Percentiles rank a stretch among this genome's conserved stretches.
Evolutionary conservation across 164 flowering plant genomes (phyloP).

Genomic region (Sedum album): DNA sequence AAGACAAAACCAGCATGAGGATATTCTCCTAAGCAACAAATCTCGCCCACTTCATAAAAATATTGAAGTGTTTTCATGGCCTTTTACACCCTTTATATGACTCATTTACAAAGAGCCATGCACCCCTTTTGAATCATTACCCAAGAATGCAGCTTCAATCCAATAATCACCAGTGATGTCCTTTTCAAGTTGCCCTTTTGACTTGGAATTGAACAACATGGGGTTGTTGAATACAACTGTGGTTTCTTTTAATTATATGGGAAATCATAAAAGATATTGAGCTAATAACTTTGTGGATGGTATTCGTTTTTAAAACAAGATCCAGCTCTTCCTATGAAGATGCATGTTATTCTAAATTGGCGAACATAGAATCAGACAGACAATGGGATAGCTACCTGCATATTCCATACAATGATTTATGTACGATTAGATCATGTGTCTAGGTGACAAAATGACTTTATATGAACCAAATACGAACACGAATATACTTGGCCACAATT

Average conservation of each 20-base stretch:
- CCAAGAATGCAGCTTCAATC: neutral
- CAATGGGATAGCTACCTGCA: neutral
- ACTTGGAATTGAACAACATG: neutral
- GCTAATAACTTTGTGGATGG: neutral
- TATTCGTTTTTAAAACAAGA: neutral
- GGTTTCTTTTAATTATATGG: neutral
- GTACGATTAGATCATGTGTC: neutral
- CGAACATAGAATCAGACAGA: neutral
- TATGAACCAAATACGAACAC: neutral
- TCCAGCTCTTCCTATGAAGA: neutral
- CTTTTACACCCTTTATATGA: neutral
- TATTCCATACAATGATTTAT: neutral
- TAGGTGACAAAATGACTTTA: neutral
- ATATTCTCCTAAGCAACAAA: neutral
- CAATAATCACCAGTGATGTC: neutral
- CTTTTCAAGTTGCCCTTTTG: neutral
- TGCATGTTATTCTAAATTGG: neutral
- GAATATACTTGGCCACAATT: constrained; percentile 2
- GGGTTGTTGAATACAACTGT: constrained; percentile 3
- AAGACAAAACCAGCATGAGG: neutral
- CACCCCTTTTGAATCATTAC: neutral
- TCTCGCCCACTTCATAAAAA: constrained; percentile 3
- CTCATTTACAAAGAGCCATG: constrained; percentile 3
- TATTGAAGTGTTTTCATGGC: neutral
- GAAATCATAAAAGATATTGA: neutral